Evolutionary conservation across 495 filamentous ascomycete genomes (phyloP).

Genomic region (Daldinia concentrica): DNA sequence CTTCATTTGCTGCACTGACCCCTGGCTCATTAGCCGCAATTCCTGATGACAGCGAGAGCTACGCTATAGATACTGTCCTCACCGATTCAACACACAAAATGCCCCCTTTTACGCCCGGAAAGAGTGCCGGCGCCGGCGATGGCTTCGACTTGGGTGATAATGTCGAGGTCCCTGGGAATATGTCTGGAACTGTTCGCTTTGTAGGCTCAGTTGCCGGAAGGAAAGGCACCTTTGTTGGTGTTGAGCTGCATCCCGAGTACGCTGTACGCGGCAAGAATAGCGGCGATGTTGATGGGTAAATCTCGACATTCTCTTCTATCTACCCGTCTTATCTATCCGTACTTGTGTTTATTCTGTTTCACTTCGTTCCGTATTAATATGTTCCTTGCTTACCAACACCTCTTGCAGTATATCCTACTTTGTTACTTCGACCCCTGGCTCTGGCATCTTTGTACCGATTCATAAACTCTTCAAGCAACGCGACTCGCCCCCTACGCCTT

Average conservation of each 20-base stretch:
- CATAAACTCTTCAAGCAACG: conserved; percentile 78
- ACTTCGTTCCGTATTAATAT: conserved; percentile 15
- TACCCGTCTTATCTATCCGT: conserved; percentile 35
- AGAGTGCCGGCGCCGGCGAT: conserved; percentile 41
- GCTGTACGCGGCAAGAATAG: conserved; percentile 90
- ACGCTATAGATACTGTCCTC: conserved; percentile 63
- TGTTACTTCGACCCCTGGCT: conserved; percentile 74
- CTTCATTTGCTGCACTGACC: conserved; percentile 70
- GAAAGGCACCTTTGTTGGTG: conserved; percentile 91
- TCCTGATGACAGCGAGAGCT: conserved; percentile 68
- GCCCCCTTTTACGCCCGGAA: conserved; percentile 50
- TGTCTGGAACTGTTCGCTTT: conserved; percentile 91
- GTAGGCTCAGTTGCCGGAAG: conserved; percentile 88
- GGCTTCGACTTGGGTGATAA: conserved; percentile 80
- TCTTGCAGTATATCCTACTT: conserved; percentile 79
- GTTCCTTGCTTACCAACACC: conserved; percentile 20
- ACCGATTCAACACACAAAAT: conserved; percentile 55
- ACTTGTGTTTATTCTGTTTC: conserved; percentile 10
- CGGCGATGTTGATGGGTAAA: conserved; percentile 95
- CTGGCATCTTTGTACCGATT: conserved; percentile 94
- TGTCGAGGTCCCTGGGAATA: conserved; percentile 94
- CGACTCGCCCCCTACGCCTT: conserved; percentile 65
- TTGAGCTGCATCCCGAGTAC: conserved; percentile 85
- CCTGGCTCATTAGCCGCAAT: conserved; percentile 66
- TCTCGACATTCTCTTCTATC: conserved; percentile 29